Conservation (phyloP, 345 rosid genomes). For the Pistacia vera region DNA sequence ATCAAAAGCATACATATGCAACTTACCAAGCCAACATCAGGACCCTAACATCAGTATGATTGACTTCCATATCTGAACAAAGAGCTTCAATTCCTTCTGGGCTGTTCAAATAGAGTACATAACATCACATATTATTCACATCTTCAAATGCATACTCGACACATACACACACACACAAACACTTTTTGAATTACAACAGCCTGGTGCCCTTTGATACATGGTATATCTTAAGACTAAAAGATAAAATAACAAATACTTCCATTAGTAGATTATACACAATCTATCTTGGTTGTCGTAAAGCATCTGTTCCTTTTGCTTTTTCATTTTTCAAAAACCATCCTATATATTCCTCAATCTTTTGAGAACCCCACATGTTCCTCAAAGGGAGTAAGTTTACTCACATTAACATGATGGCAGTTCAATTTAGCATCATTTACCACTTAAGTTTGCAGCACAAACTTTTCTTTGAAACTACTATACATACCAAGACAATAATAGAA, state of each 20-base stretch:
- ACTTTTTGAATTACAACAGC: neutral
- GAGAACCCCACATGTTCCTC: neutral
- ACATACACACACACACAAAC: neutral
- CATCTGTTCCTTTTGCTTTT: neutral
- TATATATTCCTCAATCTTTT: neutral
- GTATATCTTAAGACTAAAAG: neutral
- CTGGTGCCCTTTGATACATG: neutral
- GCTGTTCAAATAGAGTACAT: conserved; percentile 44
- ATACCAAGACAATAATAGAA: neutral
- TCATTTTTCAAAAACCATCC: neutral
- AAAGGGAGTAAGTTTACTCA: neutral
- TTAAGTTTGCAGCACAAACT: neutral
- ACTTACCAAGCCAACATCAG: conserved; percentile 98
- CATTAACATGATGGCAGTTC: neutral
- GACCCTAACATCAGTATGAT: conserved; percentile 90
- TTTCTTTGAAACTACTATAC: conserved; percentile 3
- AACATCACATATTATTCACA: conserved; percentile 23
- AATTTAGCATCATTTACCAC: neutral
- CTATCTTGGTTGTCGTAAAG: neutral
- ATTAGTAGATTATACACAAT: neutral
- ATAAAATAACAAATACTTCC: neutral
- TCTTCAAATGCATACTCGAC: conserved; percentile 4
- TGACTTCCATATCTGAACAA: conserved; percentile 85
- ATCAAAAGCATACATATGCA: conserved; percentile 7
- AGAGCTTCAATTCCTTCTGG: conserved; percentile 95